Conservation (phyloP, 192 early-diverging fungal genomes). For the Podila horticola region DNA sequence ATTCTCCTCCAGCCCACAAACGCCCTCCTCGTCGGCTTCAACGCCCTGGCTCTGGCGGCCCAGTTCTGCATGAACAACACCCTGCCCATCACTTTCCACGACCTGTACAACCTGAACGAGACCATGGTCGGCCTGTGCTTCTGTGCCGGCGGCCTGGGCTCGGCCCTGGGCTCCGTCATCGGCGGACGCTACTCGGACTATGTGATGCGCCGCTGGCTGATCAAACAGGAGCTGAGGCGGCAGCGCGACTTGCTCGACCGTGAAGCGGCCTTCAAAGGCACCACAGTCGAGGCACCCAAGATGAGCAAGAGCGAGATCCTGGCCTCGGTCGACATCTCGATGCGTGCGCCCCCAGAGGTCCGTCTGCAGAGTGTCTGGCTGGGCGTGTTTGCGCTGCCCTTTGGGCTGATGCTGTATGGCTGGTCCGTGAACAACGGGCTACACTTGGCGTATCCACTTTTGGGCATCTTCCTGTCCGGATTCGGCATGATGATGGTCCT, state of each 20-base stretch:
- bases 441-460: conserved; percentile 6
- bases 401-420: conserved; percentile 41
- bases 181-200: conserved; percentile 53
- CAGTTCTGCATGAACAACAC: conserved; percentile 55
- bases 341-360: conserved; percentile 35
- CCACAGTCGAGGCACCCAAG: neutral
- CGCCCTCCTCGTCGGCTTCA: conserved; percentile 39
- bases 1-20: conserved; percentile 43
- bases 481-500: conserved; percentile 49
- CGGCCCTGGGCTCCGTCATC: conserved; percentile 48
- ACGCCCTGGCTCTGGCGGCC: conserved; percentile 35
- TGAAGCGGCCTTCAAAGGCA: conserved; percentile 9
- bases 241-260: conserved; percentile 18
- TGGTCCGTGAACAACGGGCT: conserved; percentile 33
- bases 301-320: conserved; percentile 10
- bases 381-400: conserved; percentile 24
- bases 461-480: conserved; percentile 31
- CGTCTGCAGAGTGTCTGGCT: conserved; percentile 53
- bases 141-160: conserved; percentile 54
- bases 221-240: conserved; percentile 33
- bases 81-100: conserved; percentile 42
- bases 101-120: conserved; percentile 46
- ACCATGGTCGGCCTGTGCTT: conserved; percentile 55
- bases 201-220: conserved; percentile 42
- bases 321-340: conserved; percentile 15